These are phyloP conservation scores for Endotrypanum monterogeii DNA, from an alignment of 208 protist genomes.

Conservation along the genomic window DNA sequence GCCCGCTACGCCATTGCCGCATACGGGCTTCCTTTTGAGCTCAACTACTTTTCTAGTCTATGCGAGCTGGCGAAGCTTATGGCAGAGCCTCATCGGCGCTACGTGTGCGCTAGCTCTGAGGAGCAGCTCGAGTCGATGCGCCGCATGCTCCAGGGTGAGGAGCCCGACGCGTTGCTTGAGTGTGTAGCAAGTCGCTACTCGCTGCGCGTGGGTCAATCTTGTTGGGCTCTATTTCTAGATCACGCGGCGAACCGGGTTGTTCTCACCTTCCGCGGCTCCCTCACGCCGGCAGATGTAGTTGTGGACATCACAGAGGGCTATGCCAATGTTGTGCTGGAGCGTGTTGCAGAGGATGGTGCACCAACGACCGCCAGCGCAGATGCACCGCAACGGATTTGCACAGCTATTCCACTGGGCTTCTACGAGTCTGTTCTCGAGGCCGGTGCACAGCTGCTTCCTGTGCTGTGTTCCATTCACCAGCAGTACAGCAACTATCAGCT, in stretches of 20 bases:
- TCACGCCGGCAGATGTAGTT: conserved; percentile 62
- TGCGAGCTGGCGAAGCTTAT: conserved; percentile 45
- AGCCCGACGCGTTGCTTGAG: conserved; percentile 55
- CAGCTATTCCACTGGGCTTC: conserved; percentile 67
- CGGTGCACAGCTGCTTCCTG: conserved; percentile 35
- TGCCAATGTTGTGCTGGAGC: conserved; percentile 36
- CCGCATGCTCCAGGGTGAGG: conserved; percentile 72
- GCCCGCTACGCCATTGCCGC: conserved; percentile 67
- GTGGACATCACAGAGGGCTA: conserved; percentile 65
- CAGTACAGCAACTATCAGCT: conserved; percentile 67
- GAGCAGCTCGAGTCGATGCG: conserved; percentile 76
- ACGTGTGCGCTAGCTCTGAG: conserved; percentile 57
- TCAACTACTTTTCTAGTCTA: conserved; percentile 70
- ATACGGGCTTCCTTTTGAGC: conserved; percentile 81
- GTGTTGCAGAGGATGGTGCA: neutral
- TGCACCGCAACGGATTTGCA: conserved; percentile 36
- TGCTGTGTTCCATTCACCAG: conserved; percentile 40
- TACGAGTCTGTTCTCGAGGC: conserved; percentile 54
- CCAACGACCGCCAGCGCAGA: neutral
- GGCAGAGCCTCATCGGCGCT: conserved; percentile 65
- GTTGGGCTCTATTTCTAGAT: conserved; percentile 67
- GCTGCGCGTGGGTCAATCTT: conserved; percentile 44
- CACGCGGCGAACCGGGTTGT: conserved; percentile 61
- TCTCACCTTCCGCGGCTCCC: conserved; percentile 69
- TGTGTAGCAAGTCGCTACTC: conserved; percentile 68